phyloP scores from a whole-genome alignment of 2,329 filamentous ascomycete genomes.

The Aspergillus flavus region DNA sequence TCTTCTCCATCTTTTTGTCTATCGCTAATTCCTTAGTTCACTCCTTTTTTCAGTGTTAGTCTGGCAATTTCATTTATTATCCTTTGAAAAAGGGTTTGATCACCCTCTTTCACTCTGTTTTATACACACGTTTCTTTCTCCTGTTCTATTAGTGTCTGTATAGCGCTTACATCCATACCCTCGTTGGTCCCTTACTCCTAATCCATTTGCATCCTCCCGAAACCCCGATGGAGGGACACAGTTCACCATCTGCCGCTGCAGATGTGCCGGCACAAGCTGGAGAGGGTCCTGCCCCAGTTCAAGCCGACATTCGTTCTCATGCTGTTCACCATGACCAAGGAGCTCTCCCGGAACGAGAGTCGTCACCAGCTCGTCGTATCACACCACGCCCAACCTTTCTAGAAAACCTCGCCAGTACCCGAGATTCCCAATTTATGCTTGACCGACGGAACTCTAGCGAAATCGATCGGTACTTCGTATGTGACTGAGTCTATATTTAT shows the following conservation, averaged over 20 bases:
- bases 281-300: constrained; percentile 25
- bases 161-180: background rate
- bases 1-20: background rate
- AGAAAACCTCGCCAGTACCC: constrained; percentile 34
- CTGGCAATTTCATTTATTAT: background rate
- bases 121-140: background rate
- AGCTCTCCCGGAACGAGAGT: constrained; percentile 15
- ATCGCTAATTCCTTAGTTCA: background rate
- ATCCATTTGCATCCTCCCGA: background rate
- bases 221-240: constrained; percentile 3
- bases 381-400: constrained; percentile 39
- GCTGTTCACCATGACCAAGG: constrained; percentile 9
- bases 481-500: constrained; percentile 19
- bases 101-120: background rate
- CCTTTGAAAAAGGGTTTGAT: background rate
- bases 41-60: background rate
- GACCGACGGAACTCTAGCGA: constrained; percentile 43
- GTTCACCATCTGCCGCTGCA: constrained; percentile 11
- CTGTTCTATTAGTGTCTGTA: background rate
- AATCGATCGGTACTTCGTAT: constrained; percentile 64
- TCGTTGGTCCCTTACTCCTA: background rate
- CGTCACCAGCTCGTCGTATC: constrained; percentile 12
- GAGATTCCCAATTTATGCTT: constrained; percentile 35
- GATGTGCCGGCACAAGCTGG: constrained; percentile 15
- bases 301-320: constrained; percentile 18